Base-by-base conservation (phyloP, 768 basidiomycete genomes). In the Boletellus ananiceps region DNA sequence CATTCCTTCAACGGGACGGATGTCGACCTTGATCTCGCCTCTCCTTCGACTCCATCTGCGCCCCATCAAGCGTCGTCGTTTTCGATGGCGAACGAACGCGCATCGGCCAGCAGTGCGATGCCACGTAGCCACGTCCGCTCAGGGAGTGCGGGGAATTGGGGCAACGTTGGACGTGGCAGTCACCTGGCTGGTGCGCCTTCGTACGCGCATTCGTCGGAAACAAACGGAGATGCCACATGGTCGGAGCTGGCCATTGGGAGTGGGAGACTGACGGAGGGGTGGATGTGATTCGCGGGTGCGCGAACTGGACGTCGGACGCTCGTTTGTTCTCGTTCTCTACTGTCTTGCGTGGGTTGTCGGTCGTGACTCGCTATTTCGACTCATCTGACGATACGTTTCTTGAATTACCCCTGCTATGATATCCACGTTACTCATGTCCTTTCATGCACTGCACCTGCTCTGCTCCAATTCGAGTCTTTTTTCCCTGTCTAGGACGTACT, bases 71-170 rank as follows among this genome's bases (percentile, higher is more conserved):
- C 69, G 11, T 59, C 79, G 46, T 69, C 76, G 16, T 69, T 65
- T 59, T 60, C 60, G 33, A 64, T 65, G 57, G 51, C 57, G 51
- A 74, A 71, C 36, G 74, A 68, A 44, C 77, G 73, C 54, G 70
- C 60, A 35, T 43, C 64, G 0, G 45, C 53, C 40, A 69, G 63
- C 56, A 66, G 71, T 38, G 64, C 49, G 42, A 57, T 60, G 35
- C 56, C 72, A 16, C 79, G 86, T 49, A 81, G 84, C 33, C 87
- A 90, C 61, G 80, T 81, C 51, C 83, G 88, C 52, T 81, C 86
- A 38, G 88, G 88, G 40, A 89, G 87, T 64, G 84, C 84, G 23
- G 86, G 86, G 29, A 89, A 88, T 63, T 89, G 88, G 88, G 83
- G 74, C 37, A 80, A 69, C 58, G 73, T 86, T 57, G 63, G 79